Evolutionary conservation across 805 yeast genomes (phyloP), one percentile per base, ranked within the genome.

Genomic region (Clavispora phyllophila): DNA sequence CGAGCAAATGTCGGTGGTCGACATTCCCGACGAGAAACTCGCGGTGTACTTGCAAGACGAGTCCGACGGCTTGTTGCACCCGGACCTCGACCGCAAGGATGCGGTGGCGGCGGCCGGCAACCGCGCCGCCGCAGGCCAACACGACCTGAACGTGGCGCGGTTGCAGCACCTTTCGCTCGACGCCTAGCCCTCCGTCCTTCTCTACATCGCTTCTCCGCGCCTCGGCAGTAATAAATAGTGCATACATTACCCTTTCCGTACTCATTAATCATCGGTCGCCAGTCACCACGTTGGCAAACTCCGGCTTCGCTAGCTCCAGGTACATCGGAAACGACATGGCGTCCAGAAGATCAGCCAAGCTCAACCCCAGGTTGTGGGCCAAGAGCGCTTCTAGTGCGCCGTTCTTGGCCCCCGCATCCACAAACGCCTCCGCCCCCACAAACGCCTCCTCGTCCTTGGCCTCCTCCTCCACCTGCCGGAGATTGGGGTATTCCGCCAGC

Each of bases 1-100:
- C 45, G 89, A 83, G 51, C 79, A 77, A 46, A 63, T 57, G 20
- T 68, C 81, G 1, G 60, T 83, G 3, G 54, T 78, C 8, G 64
- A 75, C 7, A 74, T 80, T 9, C 72, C 74, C n/a, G 93, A 86
- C 55, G 91, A 85, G 56, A 70, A 82, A 26, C 62, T 85, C 9
- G 61, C 80, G 3, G 53, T 81, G 2, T 85, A 82, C 49, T 61
- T 85, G 15, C 70, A 76, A 36, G 87, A 84, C 50, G 87, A 82
- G 63, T 62, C 17, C 41, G 17, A 15, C n/a, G n/a, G n/a, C n/a
- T n/a, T n/a, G 28, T 23, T n/a, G 37, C 20, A 15, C 17, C 33
- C 33, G 40, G 17, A 15, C 9, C 13, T 17, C 35, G 17, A 23
- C 19, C 13, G 20, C 18, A 12, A n/a, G 22, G 23, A 22, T 8